Evolutionary conservation across 169 alveolate genomes (phyloP).

Genomic region (Eimeria nieschulzi): DNA sequence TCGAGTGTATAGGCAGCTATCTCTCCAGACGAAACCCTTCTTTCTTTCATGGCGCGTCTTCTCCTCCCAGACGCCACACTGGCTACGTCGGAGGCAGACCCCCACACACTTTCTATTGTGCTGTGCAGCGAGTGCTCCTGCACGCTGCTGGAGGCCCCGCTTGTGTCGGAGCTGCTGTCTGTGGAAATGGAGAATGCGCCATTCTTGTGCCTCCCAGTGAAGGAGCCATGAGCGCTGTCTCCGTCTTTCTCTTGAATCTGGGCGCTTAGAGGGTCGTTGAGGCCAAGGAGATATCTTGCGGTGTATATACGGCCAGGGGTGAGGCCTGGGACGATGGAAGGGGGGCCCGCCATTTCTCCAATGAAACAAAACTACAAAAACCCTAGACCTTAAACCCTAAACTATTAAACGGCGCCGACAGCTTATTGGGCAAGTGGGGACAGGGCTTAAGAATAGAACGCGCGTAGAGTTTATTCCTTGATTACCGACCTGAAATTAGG

Average conservation of each 20-base stretch:
- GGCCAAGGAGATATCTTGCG: background rate
- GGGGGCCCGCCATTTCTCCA: background rate
- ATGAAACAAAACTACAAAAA: too few species aligned
- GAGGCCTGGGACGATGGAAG: background rate
- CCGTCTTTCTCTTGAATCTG: background rate
- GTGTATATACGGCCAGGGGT: background rate
- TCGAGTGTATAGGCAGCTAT: background rate
- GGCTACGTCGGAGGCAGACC: background rate
- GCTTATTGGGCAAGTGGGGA: too few species aligned
- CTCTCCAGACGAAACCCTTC: background rate
- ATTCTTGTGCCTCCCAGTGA: background rate
- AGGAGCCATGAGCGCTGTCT: background rate
- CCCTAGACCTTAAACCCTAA: too few species aligned
- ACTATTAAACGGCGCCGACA: too few species aligned
- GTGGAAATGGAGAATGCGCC: background rate
- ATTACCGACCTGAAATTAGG: background rate
- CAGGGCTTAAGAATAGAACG: too few species aligned
- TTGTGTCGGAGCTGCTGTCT: background rate
- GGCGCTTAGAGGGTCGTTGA: background rate
- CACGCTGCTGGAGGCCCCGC: background rate
- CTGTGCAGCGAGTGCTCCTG: background rate
- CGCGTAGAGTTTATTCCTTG: background rate
- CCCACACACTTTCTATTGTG: background rate
- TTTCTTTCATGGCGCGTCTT: background rate
- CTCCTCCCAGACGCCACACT: background rate